Evolutionary conservation across 2,329 filamentous ascomycete species (phyloP).

Genomic region (Colletotrichum orchidophilum): DNA sequence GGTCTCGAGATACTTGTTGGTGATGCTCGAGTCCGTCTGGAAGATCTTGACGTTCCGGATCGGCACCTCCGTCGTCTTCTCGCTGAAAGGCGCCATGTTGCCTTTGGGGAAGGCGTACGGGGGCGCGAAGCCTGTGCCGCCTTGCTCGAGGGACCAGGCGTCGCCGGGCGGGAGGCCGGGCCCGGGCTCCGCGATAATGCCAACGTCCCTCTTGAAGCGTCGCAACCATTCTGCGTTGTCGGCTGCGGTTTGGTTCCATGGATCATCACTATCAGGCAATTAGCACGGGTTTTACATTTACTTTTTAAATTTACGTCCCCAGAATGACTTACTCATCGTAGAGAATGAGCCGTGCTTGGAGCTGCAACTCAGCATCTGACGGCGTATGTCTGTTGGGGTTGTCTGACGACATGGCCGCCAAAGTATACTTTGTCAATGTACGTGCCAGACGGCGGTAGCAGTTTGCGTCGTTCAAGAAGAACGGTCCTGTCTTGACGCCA

Average conservation of each 20-base stretch:
- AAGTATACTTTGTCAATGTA: constrained; percentile 63
- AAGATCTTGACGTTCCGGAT: constrained; percentile 51
- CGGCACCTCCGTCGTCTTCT: constrained; percentile 40
- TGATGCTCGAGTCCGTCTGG: constrained; percentile 53
- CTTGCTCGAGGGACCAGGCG: constrained; percentile 58
- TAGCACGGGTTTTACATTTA: too few relatives aligned
- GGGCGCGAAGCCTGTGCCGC: constrained; percentile 64
- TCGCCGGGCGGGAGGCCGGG: constrained; percentile 56
- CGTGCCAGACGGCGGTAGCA: constrained; percentile 66
- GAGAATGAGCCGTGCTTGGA: constrained; percentile 70
- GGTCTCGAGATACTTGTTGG: constrained; percentile 58
- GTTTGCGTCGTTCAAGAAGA: constrained; percentile 69
- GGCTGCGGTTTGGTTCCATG: constrained; percentile 71
- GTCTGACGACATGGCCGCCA: constrained; percentile 64
- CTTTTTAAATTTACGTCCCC: not conserved
- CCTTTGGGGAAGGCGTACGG: constrained; percentile 60
- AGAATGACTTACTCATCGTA: constrained; percentile 64
- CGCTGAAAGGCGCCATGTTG: constrained; percentile 34
- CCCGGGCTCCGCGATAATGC: constrained; percentile 59
- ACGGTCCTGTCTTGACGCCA: constrained; percentile 40
- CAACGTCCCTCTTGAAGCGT: constrained; percentile 68
- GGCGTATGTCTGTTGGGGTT: constrained; percentile 69
- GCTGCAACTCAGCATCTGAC: constrained; percentile 69
- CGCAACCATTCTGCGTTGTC: constrained; percentile 72
- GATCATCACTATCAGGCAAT: constrained; percentile 60